Conservation (phyloP, 306 rosid genomes). For the Sophora flavescens region DNA sequence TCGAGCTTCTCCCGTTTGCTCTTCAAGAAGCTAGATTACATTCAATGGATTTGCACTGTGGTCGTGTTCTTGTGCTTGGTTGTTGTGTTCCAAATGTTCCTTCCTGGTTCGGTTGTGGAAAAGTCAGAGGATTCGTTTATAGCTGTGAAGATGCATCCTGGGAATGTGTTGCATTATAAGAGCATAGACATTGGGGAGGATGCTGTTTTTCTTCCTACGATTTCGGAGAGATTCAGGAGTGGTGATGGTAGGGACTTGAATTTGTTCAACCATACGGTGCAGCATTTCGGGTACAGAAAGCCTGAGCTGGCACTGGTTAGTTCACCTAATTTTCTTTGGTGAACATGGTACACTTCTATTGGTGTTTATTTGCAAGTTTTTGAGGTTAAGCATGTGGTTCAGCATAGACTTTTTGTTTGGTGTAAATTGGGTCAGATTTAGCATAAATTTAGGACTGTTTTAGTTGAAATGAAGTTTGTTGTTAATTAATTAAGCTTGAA, state of each 20-base stretch:
- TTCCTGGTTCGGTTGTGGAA: slow-evolving; percentile 83
- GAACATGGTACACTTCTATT: neutral
- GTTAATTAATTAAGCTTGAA: neutral
- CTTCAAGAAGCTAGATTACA: slow-evolving; percentile 79
- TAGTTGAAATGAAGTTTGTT: slow-evolving; percentile 36
- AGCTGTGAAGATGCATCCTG: slow-evolving; percentile 58
- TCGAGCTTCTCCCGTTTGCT: slow-evolving; percentile 88
- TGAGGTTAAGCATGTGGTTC: too few species aligned
- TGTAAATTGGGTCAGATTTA: too few species aligned
- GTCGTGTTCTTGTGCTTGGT: slow-evolving; percentile 79
- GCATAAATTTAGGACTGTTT: slow-evolving; percentile 2
- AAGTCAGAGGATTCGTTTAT: slow-evolving; percentile 50
- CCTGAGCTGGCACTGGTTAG: slow-evolving; percentile 94
- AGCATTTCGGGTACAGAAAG: slow-evolving; percentile 73
- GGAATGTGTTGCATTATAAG: slow-evolving; percentile 51
- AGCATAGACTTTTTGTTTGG: too few species aligned
- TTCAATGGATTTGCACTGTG: slow-evolving; percentile 95
- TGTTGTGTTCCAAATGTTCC: slow-evolving; percentile 82
- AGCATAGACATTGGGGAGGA: slow-evolving; percentile 75
- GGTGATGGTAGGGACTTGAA: slow-evolving; percentile 51
- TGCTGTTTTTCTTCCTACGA: slow-evolving; percentile 72
- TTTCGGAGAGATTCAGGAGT: slow-evolving; percentile 70
- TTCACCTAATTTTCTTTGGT: slow-evolving; percentile 27
- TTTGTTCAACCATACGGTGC: slow-evolving; percentile 56
- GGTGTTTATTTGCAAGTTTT: slow-evolving; percentile 4